Percentiles rank a stretch among this genome's conserved stretches.
These are phyloP conservation scores for Saturnispora serradocipensis DNA, from an alignment of 805 yeast genomes.

Conservation along the genomic window DNA sequence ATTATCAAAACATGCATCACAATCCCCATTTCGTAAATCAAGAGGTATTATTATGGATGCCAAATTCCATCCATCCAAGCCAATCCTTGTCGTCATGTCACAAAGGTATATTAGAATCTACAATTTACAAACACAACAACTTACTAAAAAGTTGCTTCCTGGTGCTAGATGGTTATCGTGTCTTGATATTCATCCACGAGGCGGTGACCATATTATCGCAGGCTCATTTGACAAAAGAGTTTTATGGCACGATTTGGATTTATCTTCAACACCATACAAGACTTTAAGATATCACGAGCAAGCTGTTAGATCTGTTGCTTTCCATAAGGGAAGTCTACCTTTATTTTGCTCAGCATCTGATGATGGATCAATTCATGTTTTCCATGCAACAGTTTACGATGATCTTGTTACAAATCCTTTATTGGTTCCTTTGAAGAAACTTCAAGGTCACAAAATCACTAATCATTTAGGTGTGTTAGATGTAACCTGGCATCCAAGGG, in stretches of 20 bases:
- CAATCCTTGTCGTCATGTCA: constrained; percentile 86
- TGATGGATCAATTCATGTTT: constrained; percentile 86
- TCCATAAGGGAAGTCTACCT: constrained; percentile 81
- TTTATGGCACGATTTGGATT: constrained; percentile 94
- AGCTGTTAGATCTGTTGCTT: constrained; percentile 82
- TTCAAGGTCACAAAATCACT: constrained; percentile 78
- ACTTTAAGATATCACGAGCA: constrained; percentile 89
- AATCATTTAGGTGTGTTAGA: constrained; percentile 80
- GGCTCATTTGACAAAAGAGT: constrained; percentile 92
- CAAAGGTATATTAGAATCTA: constrained; percentile 89
- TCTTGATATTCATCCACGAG: constrained; percentile 87
- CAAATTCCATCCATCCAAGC: constrained; percentile 92
- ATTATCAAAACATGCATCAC: constrained; percentile 86
- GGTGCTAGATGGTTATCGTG: constrained; percentile 93
- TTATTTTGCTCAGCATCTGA: constrained; percentile 92
- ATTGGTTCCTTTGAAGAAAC: constrained; percentile 89
- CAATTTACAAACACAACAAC: constrained; percentile 76
- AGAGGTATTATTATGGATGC: constrained; percentile 95
- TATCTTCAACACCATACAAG: constrained; percentile 84
- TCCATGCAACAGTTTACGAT: constrained; percentile 95
- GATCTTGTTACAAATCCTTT: constrained; percentile 92
- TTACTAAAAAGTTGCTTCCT: constrained; percentile 79
- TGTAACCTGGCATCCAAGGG: constrained; percentile 92
- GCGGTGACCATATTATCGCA: constrained; percentile 87
- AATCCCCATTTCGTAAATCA: constrained; percentile 88